These are phyloP conservation scores for Noccaea caerulescens DNA, from an alignment of 345 rosid species.

Conservation along the genomic window DNA sequence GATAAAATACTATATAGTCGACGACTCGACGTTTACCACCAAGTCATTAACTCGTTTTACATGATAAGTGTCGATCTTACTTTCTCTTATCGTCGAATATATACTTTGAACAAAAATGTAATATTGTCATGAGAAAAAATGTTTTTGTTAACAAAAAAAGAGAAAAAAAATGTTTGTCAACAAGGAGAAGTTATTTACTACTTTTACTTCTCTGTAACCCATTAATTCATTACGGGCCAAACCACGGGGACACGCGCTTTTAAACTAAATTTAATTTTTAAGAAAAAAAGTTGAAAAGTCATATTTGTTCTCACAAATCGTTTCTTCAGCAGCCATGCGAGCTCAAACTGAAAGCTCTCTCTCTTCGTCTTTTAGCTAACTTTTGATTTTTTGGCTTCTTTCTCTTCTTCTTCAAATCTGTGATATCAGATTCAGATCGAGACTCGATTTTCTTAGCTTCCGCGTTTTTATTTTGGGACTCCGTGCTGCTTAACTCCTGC, in stretches of 20 bases:
- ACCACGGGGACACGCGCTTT: slow-evolving; percentile 45
- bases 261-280: neutral
- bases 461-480: neutral
- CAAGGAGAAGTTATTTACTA: neutral
- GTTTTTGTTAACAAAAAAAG: no score
- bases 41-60: neutral
- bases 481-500: neutral
- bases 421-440: slow-evolving; percentile 25
- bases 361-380: slow-evolving; percentile 28
- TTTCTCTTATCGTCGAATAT: neutral
- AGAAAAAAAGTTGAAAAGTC: slow-evolving; percentile 32
- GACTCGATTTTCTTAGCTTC: slow-evolving; percentile 17
- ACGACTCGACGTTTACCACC: no score
- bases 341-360: slow-evolving; percentile 28
- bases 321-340: slow-evolving; percentile 38
- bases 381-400: neutral
- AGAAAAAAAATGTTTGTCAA: neutral
- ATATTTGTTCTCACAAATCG: slow-evolving; percentile 32
- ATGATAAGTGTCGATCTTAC: neutral
- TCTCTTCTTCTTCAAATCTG: neutral
- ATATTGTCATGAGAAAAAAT: neutral
- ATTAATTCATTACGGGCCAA: slow-evolving; percentile 36
- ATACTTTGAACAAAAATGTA: neutral
- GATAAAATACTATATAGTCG: neutral
- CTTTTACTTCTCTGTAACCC: neutral